Evolutionary conservation across 495 filamentous ascomycete genomes (phyloP), one percentile per base, ranked within the genome.

Genomic region (Tuber indicum): DNA sequence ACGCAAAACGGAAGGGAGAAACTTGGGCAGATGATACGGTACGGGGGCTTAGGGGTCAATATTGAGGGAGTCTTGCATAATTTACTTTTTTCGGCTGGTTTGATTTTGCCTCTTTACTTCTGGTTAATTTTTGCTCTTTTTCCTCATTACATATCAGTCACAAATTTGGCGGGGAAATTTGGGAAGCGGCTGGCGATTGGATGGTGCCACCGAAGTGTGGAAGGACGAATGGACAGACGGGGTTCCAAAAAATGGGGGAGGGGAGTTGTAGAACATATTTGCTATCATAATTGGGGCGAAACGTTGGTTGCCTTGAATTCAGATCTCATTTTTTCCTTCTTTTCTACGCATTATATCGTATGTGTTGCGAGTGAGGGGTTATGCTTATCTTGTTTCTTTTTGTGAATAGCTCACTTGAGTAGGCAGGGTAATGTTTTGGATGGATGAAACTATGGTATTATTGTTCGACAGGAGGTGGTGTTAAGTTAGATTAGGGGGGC

Each of bases 61-160:
- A 66, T 66, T n/a, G 58, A 32, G 58, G 58, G 58, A 66, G 58
- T 66, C n/a, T 66, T 62, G 52, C 52, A 62, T 62, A 26, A 32
- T 62, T n/a, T 62, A 23, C 23, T 62, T 62, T 62, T 62, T 62
- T 32, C n/a, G 52, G 52, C 52, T 26, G n/a, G 52, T 32, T 62
- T 32, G 52, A 32, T 32, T 26, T 62, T 62, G 3, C 23, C n/a
- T 58, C 23, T 58, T 58, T n/a, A 62, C n/a, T 62, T 58, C 49
- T 26, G 10, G 49, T 58, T 58, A 26, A 21, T 58, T 58, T 58
- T 3, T 8, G 39, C 39, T 41, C 10, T 26, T 32, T 23, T 32
- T 32, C 52, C 52, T 58, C 52, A 58, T 26, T 10, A 58, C 49
- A 58, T 58, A 2, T 41, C 39, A 62, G n/a, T 62, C n/a, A 16